phyloP scores from a whole-genome alignment of 306 rosid genomes.

The Trichosanthes cucumerina region DNA sequence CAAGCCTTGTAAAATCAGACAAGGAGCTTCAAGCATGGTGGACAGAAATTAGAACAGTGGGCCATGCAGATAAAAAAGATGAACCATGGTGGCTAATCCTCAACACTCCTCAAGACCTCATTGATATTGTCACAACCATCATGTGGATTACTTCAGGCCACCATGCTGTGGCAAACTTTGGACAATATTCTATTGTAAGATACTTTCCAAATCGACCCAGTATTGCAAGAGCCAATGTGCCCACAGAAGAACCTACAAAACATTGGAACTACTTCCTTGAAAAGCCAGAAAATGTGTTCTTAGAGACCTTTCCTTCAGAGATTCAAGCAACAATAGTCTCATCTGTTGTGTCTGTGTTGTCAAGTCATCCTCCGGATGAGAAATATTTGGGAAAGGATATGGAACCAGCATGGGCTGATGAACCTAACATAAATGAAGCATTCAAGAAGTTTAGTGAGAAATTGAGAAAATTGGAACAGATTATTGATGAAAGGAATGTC shows the following conservation, averaged over 20 bases:
- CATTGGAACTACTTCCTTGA: slow-evolving; percentile 29
- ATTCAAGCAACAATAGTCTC: slow-evolving; percentile 47
- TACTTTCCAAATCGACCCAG: slow-evolving; percentile 65
- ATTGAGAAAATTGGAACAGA: slow-evolving; percentile 28
- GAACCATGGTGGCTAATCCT: slow-evolving; percentile 71
- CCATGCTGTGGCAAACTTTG: slow-evolving; percentile 72
- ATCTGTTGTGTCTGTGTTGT: slow-evolving; percentile 50
- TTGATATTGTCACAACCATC: slow-evolving; percentile 33
- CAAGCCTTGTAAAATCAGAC: slow-evolving; percentile 23
- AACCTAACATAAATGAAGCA: slow-evolving; percentile 36
- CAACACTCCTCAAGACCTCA: slow-evolving; percentile 38
- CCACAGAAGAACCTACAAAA: slow-evolving; percentile 42
- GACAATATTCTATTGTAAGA: slow-evolving; percentile 46
- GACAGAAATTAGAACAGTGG: slow-evolving; percentile 51
- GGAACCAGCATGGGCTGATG: slow-evolving; percentile 54
- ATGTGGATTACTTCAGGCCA: slow-evolving; percentile 65
- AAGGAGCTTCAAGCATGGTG: slow-evolving; percentile 75
- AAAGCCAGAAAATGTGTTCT: slow-evolving; percentile 40
- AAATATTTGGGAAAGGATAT: slow-evolving; percentile 51
- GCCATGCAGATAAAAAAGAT: slow-evolving; percentile 60
- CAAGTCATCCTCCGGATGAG: slow-evolving; percentile 69
- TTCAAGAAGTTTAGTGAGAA: slow-evolving; percentile 41
- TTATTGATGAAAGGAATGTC: slow-evolving; percentile 46
- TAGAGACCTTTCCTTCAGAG: slow-evolving; percentile 43
- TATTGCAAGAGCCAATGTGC: slow-evolving; percentile 45